Base-by-base conservation (phyloP, 129 eudicot genomes). In the Escallonia herrerae region DNA sequence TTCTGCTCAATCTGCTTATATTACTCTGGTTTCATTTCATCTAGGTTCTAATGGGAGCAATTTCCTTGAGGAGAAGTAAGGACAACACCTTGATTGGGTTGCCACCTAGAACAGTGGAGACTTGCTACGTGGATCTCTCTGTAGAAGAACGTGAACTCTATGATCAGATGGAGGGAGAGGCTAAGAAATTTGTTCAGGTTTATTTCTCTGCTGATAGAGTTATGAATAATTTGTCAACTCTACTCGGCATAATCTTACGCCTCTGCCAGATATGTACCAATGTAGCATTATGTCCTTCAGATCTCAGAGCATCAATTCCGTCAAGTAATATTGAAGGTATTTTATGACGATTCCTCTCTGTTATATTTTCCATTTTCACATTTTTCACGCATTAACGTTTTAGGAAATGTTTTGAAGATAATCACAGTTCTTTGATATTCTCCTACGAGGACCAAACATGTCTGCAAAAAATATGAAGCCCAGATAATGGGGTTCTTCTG, bases 111-210 rank as follows among this genome's bases (percentile, higher is more conserved):
- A 66, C 69, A 11, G 58, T 88, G 41, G 80, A 81, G 76, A 91
- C 79, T 37, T 77, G 72, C 75, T 65, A 65, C 64, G 85, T 91
- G 77, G 82, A 85, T 54, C 95, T 91, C 51, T 76, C 76, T 48
- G 73, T 14, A 8, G 95, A 88, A 60, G 98, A 91, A 58, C 86
- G 96, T 5, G 79, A 79, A 52, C 60, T 85, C 59, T 91, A 87
- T 79, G 98, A 88, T 69, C 87, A 81, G 72, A 79, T 91, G 98
- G 98, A 91, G 85, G 74, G 64, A 38, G 87, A 88, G 65, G 98
- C 95, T 53, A 85, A 75, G 75, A 77, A 43, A 14, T 62, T 81
- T 64, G 88, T 88, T 59, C 67, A 51, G 33, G 70, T 52, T 15
- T 91, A 79, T 60, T 79, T 88, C 53, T 74, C 78, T 10, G 72